phyloP scores from a whole-genome alignment of 148 eudicot species.

The Rhododendron molle region DNA sequence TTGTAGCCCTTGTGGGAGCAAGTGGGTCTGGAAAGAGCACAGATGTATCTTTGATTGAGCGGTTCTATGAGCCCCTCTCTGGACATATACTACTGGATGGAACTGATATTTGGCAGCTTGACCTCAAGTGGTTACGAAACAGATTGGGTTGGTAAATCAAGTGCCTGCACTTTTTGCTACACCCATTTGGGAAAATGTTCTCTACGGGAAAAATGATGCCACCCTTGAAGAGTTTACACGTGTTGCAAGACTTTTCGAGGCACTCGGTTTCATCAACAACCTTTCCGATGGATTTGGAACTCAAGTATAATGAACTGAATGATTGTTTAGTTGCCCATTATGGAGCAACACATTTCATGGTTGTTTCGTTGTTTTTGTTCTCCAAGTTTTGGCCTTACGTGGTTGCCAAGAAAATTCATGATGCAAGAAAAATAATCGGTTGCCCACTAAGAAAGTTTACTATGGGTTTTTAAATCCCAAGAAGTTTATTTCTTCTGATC shows the following conservation, averaged over 20 bases:
- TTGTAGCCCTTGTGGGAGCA: slow-evolving; percentile 93
- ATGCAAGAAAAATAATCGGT: too few species aligned
- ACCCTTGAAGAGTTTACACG: slow-evolving; percentile 76
- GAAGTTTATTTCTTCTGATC: background rate
- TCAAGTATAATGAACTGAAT: slow-evolving; percentile 43
- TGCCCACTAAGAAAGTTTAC: background rate
- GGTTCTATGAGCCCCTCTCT: slow-evolving; percentile 87
- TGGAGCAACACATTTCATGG: background rate
- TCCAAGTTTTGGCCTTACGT: too few species aligned
- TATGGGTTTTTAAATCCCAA: background rate
- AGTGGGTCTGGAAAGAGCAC: slow-evolving; percentile 99
- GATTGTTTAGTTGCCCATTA: background rate
- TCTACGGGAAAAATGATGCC: slow-evolving; percentile 90
- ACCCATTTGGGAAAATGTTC: slow-evolving; percentile 74
- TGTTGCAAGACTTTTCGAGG: slow-evolving; percentile 94
- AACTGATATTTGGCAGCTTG: slow-evolving; percentile 59
- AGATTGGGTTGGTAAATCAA: slow-evolving; percentile 90
- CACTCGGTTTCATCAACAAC: slow-evolving; percentile 74
- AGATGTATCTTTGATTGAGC: slow-evolving; percentile 82
- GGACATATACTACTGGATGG: slow-evolving; percentile 77
- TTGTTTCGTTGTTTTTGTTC: background rate
- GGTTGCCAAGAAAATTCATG: too few species aligned
- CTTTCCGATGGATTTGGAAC: slow-evolving; percentile 94
- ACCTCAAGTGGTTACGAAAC: slow-evolving; percentile 81
- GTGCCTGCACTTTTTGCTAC: slow-evolving; percentile 98